Conservation (phyloP, 2,329 filamentous ascomycete genomes). For the Fusarium poae region DNA sequence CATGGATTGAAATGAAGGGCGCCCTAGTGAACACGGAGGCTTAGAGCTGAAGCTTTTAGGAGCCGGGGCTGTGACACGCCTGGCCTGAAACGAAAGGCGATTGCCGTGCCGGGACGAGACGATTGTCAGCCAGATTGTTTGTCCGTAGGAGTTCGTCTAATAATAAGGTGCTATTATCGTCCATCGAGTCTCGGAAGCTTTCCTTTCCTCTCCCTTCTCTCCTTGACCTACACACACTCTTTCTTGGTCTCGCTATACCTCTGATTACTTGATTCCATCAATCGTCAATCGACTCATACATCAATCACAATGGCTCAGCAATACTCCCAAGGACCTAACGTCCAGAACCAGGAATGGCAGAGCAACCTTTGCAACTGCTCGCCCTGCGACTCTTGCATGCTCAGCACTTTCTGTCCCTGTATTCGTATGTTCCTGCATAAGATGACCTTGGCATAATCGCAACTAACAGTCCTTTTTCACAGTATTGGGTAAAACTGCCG, state of each 20-base stretch:
- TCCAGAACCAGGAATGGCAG: constrained; percentile 55
- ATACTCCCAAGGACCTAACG: constrained; percentile 46
- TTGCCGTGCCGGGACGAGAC: constrained; percentile 24
- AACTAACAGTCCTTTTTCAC: constrained; percentile 27
- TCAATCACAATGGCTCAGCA: constrained; percentile 46
- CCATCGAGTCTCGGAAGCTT: neutral
- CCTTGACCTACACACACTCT: neutral
- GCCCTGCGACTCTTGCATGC: constrained; percentile 56
- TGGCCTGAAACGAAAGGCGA: constrained; percentile 20
- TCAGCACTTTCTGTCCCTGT: constrained; percentile 59
- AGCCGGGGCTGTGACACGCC: constrained; percentile 23
- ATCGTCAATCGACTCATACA: neutral
- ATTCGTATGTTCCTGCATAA: constrained; percentile 54
- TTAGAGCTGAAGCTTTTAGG: constrained; percentile 25
- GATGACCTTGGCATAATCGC: neutral
- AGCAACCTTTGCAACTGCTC: constrained; percentile 57
- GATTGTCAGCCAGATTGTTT: constrained; percentile 2
- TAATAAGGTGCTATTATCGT: constrained; percentile 22
- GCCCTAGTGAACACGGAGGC: constrained; percentile 27
- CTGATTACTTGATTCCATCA: neutral
- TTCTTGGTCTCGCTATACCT: neutral
- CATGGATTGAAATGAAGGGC: constrained; percentile 45
- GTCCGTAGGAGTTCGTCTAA: constrained; percentile 22
- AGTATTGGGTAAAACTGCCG: constrained; percentile 61
- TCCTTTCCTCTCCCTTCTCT: neutral